phyloP scores from a whole-genome alignment of 805 yeast genomes.

The Candida quercuum region DNA sequence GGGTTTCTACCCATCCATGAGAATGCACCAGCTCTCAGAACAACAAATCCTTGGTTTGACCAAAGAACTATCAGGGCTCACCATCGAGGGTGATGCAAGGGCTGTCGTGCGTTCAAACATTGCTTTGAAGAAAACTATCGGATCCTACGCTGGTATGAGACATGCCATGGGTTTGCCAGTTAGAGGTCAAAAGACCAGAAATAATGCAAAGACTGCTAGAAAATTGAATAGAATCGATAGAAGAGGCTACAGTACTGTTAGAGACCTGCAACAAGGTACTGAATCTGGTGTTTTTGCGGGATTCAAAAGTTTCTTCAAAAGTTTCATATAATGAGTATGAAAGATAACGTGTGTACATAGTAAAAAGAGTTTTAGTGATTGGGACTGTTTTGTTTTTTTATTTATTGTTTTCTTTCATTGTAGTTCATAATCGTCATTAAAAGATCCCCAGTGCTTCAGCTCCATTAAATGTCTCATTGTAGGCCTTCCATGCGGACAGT shows the following conservation, averaged over 20 bases:
- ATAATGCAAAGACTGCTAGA: constrained; percentile 86
- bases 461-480: constrained; percentile 88
- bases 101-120: constrained; percentile 77
- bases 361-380: no score
- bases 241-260: constrained; percentile 30
- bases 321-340: constrained; percentile 13
- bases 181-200: constrained; percentile 87
- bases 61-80: constrained; percentile 77
- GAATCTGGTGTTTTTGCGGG: constrained; percentile 17
- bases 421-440: constrained; percentile 36
- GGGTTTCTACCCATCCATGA: constrained; percentile 89
- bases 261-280: background rate
- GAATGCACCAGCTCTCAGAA: constrained; percentile 89
- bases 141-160: constrained; percentile 83
- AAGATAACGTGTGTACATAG: no score
- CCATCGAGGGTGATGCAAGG: constrained; percentile 75
- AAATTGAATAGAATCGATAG: constrained; percentile 76
- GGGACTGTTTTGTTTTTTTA: no score
- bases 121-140: constrained; percentile 69
- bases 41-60: constrained; percentile 81
- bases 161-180: constrained; percentile 82
- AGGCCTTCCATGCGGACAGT: constrained; percentile 94
- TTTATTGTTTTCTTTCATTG: no score
- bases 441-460: constrained; percentile 39
- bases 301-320: constrained; percentile 19